These are phyloP conservation scores for Boletellus ananas DNA, from an alignment of 768 basidiomycete species.

Conservation along the genomic window DNA sequence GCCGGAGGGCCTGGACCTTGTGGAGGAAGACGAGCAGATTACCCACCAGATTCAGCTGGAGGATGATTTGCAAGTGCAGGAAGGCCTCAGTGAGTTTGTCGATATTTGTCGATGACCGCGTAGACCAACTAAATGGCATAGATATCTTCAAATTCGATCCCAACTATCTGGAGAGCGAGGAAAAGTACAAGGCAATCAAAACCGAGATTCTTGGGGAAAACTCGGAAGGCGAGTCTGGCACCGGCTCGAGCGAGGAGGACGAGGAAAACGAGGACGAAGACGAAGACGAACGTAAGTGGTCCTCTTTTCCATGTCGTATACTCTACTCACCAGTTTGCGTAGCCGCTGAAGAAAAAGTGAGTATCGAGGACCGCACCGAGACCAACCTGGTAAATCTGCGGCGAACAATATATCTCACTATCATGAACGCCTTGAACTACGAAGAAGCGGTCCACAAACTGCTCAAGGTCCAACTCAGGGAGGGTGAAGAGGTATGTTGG, in stretches of 20 bases:
- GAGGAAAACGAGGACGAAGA: slow-evolving; percentile 65
- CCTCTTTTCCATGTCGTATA: slow-evolving; percentile 21
- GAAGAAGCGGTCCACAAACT: slow-evolving; percentile 99
- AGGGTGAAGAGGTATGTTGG: slow-evolving; percentile 84
- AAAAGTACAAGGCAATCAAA: slow-evolving; percentile 89
- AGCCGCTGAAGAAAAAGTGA: slow-evolving; percentile 78
- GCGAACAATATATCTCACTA: slow-evolving; percentile 91
- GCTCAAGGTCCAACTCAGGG: slow-evolving; percentile 85
- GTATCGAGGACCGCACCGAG: slow-evolving; percentile 91
- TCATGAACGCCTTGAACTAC: slow-evolving; percentile 98
- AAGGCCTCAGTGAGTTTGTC: slow-evolving; percentile 78
- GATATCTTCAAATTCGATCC: slow-evolving; percentile 96
- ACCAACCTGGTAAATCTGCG: slow-evolving; percentile 95
- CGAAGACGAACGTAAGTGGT: slow-evolving; percentile 41
- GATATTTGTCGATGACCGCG: background rate
- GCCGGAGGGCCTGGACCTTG: slow-evolving; percentile 91
- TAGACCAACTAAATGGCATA: slow-evolving; percentile 30
- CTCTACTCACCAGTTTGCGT: slow-evolving; percentile 10
- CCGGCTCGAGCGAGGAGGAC: slow-evolving; percentile 59
- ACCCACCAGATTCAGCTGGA: slow-evolving; percentile 92
- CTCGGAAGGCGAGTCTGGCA: slow-evolving; percentile 66
- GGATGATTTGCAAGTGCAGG: slow-evolving; percentile 91
- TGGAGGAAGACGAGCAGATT: slow-evolving; percentile 97
- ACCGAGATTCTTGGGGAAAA: slow-evolving; percentile 90
- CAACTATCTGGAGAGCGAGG: slow-evolving; percentile 85